Evolutionary conservation across 1,139 yeast species (phyloP).

Genomic region (Suhomyces ambrosiae): DNA sequence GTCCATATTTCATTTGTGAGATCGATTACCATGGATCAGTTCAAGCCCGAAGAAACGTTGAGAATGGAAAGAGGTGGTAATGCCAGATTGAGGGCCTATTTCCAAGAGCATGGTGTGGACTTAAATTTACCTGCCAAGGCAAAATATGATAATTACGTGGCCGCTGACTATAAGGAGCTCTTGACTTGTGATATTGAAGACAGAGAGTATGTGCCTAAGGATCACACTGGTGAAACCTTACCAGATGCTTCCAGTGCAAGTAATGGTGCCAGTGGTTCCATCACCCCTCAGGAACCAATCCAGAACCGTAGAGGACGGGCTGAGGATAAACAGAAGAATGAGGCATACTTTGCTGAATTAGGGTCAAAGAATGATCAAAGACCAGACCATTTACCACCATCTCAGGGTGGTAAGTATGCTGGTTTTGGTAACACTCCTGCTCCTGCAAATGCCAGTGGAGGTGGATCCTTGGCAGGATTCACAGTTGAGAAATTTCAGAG

Average conservation of each 20-base stretch:
- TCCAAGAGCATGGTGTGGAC: slow-evolving; percentile 74
- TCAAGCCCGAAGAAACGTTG: slow-evolving; percentile 85
- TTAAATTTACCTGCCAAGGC: slow-evolving; percentile 60
- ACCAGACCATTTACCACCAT: slow-evolving; percentile 83
- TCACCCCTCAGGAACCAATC: slow-evolving; percentile 34
- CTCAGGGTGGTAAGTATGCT: slow-evolving; percentile 89
- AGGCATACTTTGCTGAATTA: slow-evolving; percentile 76
- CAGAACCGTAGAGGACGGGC: slow-evolving; percentile 45
- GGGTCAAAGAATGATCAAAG: slow-evolving; percentile 73
- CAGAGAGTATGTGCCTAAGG: slow-evolving; percentile 65
- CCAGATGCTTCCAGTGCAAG: slow-evolving; percentile 29
- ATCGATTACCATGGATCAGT: slow-evolving; percentile 96
- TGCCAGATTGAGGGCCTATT: slow-evolving; percentile 68
- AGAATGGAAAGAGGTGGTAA: slow-evolving; percentile 97
- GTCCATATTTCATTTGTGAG: slow-evolving; percentile 96
- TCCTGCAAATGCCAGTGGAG: slow-evolving; percentile 29
- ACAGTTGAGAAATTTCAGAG: slow-evolving; percentile 74
- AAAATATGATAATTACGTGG: slow-evolving; percentile 86
- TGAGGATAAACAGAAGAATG: slow-evolving; percentile 63
- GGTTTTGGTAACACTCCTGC: slow-evolving; percentile 88
- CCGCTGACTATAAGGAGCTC: slow-evolving; percentile 90
- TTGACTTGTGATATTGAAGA: slow-evolving; percentile 78
- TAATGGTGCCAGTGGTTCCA: slow-evolving; percentile 20
- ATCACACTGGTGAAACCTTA: slow-evolving; percentile 55
- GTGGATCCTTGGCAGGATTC: slow-evolving; percentile 54